phyloP scores from a whole-genome alignment of 805 yeast genomes.

The Metschnikowia cubensis region DNA sequence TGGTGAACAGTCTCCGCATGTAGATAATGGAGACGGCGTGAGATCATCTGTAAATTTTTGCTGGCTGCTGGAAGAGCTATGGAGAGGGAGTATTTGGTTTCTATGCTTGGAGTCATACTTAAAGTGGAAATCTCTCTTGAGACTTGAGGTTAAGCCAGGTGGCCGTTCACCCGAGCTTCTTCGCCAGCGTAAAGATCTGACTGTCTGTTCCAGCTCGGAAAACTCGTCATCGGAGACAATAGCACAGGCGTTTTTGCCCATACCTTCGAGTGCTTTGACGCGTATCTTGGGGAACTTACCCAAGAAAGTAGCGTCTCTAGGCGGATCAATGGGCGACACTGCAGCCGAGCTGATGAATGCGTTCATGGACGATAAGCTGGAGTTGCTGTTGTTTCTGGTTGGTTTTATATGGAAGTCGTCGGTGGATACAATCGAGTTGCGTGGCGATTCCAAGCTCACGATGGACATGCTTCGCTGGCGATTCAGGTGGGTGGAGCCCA shows the following conservation, averaged over 20 bases:
- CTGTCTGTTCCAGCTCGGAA: conserved; percentile 25
- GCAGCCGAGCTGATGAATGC: conserved; percentile 7
- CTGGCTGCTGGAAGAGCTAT: neutral
- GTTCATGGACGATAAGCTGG: conserved; percentile 20
- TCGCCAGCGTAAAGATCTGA: conserved; percentile 14
- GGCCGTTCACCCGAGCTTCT: conserved; percentile 16
- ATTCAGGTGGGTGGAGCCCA: conserved; percentile 24
- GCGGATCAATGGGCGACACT: conserved; percentile 10
- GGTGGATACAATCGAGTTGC: conserved; percentile 38
- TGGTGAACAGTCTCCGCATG: conserved; percentile 9
- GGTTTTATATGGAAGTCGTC: conserved; percentile 31
- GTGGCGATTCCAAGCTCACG: conserved; percentile 36
- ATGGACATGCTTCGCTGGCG: conserved; percentile 34
- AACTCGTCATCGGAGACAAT: conserved; percentile 34
- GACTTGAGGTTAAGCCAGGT: conserved; percentile 11
- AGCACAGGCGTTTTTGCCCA: conserved; percentile 18
- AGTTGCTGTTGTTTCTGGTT: conserved; percentile 33
- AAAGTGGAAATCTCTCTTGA: conserved; percentile 18
- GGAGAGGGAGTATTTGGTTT: neutral
- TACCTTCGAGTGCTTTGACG: neutral
- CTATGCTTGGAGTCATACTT: conserved; percentile 13
- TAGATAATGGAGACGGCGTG: conserved; percentile 26
- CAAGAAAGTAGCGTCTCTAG: conserved; percentile 4
- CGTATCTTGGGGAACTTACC: conserved; percentile 4
- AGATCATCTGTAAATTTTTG: conserved; percentile 14